Base-by-base conservation (phyloP, 768 basidiomycete species). In the Termitomyces sp. region DNA sequence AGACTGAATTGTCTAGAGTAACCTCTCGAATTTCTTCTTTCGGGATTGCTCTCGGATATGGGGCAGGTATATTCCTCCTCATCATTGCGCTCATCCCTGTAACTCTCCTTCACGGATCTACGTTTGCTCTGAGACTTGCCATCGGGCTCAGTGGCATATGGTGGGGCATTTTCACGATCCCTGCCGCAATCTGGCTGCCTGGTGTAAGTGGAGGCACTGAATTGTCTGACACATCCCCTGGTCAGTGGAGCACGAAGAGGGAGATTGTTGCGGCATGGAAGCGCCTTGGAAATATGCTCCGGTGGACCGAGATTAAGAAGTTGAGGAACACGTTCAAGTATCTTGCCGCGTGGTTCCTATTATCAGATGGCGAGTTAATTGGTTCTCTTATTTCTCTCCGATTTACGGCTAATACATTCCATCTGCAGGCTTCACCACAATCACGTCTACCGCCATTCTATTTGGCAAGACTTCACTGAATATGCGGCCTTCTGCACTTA, bases 291-390 rank as follows among this genome's bases (percentile, higher is more conserved):
- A 76, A 73, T 33, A 94, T 94, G 89, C 75, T 98, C 22, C 77
- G 76, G 1, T 87, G 84, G 79, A 74, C 72, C 8, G 87, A 96
- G 67, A 84, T 95, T 40, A 82, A 81, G 69, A 81, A 82, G 53
- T 76, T 98, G 16, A 80, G 82, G 32, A 88, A 93, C 66, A 94
- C 95, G 1, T 98, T 95, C 77, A 82, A 82, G 63, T 98, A 93
- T 65, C 86, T 98, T 43, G 82, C 87, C 5, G 93, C 96, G 0
- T 98, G 95, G 95, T 95, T 97, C 69, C 79, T 98, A 13, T 82
- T 98, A 24, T 93, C 91, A 1, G 95, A 98, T 65, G 92, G 93
- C 91, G 53, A 44, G 82, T 71, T 2, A 2, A 6, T 2, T 1
- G 7, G 5, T 26, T 26, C 24, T 26, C n/a, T 33, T 1, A 2